phyloP scores from a whole-genome alignment of 2,329 filamentous ascomycete genomes.

The Fusarium fujikuroi region DNA sequence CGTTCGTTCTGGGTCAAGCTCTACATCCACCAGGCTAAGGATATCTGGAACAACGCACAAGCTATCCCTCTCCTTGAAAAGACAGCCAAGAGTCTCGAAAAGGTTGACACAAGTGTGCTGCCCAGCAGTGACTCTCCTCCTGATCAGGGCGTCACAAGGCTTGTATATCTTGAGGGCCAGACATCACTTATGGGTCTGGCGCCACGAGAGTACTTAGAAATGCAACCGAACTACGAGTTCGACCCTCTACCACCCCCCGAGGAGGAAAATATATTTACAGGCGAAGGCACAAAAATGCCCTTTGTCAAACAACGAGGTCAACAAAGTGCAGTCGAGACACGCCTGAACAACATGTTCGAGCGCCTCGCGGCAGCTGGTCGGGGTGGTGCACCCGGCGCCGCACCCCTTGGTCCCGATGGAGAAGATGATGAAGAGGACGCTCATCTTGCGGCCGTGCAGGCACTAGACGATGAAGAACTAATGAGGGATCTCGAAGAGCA shows the following conservation, averaged over 20 bases:
- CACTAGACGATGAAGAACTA: slow-evolving; percentile 49
- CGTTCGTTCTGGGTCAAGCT: slow-evolving; percentile 75
- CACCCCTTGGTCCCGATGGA: slow-evolving; percentile 14
- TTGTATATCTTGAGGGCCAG: slow-evolving; percentile 81
- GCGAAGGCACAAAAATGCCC: slow-evolving; percentile 34
- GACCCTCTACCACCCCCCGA: slow-evolving; percentile 82
- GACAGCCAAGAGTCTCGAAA: slow-evolving; percentile 67
- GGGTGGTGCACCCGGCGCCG: slow-evolving; percentile 3
- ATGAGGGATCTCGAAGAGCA: slow-evolving; percentile 47
- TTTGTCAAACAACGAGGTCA: slow-evolving; percentile 18
- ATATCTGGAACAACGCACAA: slow-evolving; percentile 86
- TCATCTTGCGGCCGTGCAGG: slow-evolving; percentile 25
- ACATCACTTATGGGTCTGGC: slow-evolving; percentile 76
- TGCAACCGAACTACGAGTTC: slow-evolving; percentile 77
- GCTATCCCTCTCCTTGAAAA: slow-evolving; percentile 75
- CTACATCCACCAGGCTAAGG: slow-evolving; percentile 80
- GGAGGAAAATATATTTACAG: slow-evolving; percentile 56
- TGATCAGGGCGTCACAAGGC: slow-evolving; percentile 70
- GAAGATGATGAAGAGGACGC: slow-evolving; percentile 45
- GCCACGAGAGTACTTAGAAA: slow-evolving; percentile 71
- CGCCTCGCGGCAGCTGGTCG: slow-evolving; percentile 26
- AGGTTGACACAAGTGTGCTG: slow-evolving; percentile 54
- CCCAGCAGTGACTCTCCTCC: slow-evolving; percentile 53
- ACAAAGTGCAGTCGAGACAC: slow-evolving; percentile 41
- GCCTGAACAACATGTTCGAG: slow-evolving; percentile 45